Conservation (phyloP, 208 protist species). For the Trypanosoma platydactyli region DNA sequence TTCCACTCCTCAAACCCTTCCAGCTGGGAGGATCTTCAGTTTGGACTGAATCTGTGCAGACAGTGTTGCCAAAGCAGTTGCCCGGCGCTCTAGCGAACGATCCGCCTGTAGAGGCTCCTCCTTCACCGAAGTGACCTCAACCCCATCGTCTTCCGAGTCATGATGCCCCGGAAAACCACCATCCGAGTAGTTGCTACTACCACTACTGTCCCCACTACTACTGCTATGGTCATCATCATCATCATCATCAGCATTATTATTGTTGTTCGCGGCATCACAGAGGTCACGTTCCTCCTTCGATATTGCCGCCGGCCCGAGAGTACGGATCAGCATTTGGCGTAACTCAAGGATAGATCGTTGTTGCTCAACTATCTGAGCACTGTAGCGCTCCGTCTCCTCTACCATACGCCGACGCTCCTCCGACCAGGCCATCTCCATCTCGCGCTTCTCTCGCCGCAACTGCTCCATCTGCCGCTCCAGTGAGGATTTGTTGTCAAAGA, state of each 20-base stretch:
- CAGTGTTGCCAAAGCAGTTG: constrained; percentile 15
- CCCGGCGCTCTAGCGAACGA: constrained; percentile 1
- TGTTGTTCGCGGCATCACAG: not conserved
- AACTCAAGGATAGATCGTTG: constrained; percentile 82
- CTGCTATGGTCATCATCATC: constrained; percentile 8
- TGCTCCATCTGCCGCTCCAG: constrained; percentile 71
- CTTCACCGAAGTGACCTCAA: not conserved
- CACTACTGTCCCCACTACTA: constrained; percentile 3
- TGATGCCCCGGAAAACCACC: too few relatives aligned
- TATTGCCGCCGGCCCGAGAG: constrained; percentile 39
- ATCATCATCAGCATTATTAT: constrained; percentile 24
- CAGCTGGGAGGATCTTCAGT: constrained; percentile 7
- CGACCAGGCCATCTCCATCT: constrained; percentile 52
- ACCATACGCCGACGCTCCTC: constrained; percentile 71
- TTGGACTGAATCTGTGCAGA: constrained; percentile 20
- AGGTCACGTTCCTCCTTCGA: constrained; percentile 16
- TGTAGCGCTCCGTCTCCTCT: constrained; percentile 65
- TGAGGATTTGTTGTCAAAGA: constrained; percentile 59
- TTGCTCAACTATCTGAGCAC: constrained; percentile 79
- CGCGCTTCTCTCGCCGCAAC: constrained; percentile 56
- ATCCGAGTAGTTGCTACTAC: not conserved
- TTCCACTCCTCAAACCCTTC: constrained; percentile 1
- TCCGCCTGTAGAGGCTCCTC: not conserved
- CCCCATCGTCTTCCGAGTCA: too few relatives aligned
- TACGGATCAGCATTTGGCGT: constrained; percentile 79